Evolutionary conservation across 73 alveolate species (phyloP), one percentile per base, ranked within the genome.

Genomic region (Paramecium tetraurelia): DNA sequence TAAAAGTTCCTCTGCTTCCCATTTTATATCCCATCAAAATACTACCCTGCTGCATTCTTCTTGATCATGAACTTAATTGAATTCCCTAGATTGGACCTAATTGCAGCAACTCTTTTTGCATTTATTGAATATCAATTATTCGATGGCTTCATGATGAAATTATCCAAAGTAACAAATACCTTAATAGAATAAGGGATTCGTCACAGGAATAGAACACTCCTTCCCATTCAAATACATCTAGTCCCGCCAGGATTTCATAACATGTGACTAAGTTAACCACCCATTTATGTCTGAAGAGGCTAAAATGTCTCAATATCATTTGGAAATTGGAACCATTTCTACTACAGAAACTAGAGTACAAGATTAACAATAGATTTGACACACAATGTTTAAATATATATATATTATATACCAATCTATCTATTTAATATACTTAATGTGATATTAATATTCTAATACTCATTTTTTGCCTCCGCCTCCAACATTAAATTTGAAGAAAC

Each of bases 401-500:
- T 48, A 46, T 46, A 46, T n/a, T 46, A 48, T 16, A 18, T 53
- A 53, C 6, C 33, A 18, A 53, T 53, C 6, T 53, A 53, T 53
- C 16, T 53, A 53, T 53, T 53, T 53, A 53, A 16, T 63, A 33
- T 63, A 63, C 46, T 63, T 63, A 5, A 63, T 63, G 12, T 31
- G 18, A 63, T 33, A 71, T 35, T 71, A 10, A 33, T 71, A 16
- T 12, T 72, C 69, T 72, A 36, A 16, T 6, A 36, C 57, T 72
- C 86, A 72, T 36, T 89, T 89, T 85, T 89, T 89, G 11, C 83
- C 94, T 70, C 87, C 94, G 21, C 87, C 87, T 10, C 92, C 86
- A 71, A 89, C 94, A 71, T 89, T 89, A 58, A 89, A 89, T 36
- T 89, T 89, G 94, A 89, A 89, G 94, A 71, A 89, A 50, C 86